Base-by-base conservation (phyloP, 371 early-diverging fungal species). In the Dichotomocladium elegans region DNA sequence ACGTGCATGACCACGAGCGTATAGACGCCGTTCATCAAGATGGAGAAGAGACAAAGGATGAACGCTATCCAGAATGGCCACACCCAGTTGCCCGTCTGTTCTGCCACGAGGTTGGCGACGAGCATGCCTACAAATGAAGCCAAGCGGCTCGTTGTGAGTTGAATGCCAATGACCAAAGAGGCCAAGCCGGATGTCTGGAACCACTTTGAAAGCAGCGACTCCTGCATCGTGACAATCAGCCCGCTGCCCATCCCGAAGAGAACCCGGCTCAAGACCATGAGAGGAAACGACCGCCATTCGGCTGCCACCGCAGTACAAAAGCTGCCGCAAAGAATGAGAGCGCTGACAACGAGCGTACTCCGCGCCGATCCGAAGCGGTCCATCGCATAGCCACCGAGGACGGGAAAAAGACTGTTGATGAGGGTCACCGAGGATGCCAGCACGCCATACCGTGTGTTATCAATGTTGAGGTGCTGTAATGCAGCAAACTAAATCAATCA, bases 171-270 rank as follows among this genome's bases (percentile, higher is more conserved):
- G 9, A 63, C 66, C 15, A 64, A 28, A 14, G 71, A 55, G 30
- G 47, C 28, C 11, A 74, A 50, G 40, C 49, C 48, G 26, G 59
- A 56, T 10, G 67, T 70, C 29, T 79, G 64, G 60, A 82, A 82
- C 82, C 82, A 82, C 48, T 80, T 77, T 0, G 74, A 67, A 8
- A 82, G 54, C 2, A 82, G 61, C 4, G 80, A 74, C 57, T 82
- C 80, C 62, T 82, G 82, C 67, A 76, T 74, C 2, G 80, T 78
- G 12, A 80, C 77, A 58, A 82, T 75, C 22, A 73, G 57, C 31
- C 77, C 77, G 34, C 71, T 68, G 8, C 82, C 82, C 28, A 82
- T 68, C 27, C 81, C 82, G 44, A 77, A 79, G 10, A 79, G 35
- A 0, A 79, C 60, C 26, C 80, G 73, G 10, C 72, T 77, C 19